Evolutionary conservation across 257 asterid species (phyloP), one percentile per base, ranked within the genome.

Genomic region (Leonotis leonurus): DNA sequence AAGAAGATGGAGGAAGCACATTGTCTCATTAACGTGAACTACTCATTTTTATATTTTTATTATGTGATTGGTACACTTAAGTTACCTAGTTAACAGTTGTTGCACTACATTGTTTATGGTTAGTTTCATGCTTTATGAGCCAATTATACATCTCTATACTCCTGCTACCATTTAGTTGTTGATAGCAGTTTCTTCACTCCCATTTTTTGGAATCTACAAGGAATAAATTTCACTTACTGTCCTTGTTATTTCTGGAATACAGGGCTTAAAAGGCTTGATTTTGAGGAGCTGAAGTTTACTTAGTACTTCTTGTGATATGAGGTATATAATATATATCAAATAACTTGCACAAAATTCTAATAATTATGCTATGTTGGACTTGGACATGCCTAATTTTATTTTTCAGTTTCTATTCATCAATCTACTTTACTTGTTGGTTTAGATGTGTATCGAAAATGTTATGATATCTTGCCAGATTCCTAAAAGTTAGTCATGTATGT

Each of bases 251-350:
- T 71, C 29, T 18, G 57, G 49, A 17, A 16, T 63, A 68, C 79
- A 93, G 97, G 71, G 89, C 94, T 93, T 49, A 93, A 93, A 70
- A 83, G 95, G 76, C 70, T 93, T 80, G 97, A 93, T 79, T 87
- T 89, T 70, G 74, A 81, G 18, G 97, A 85, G 67, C 25, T 87
- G 83, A 87, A 93, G 79, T 89, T 87, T 61, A 78, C 83, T 45
- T 75, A 89, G 44, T 89, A 89, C 69, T 87, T 93, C 75, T 27
- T 93, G 83, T 96, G 97, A 58, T 87, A 81, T 44, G 95, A 85
- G 97, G 99, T 89, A 49, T 41, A 49, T 53, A 36, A 8, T 24
- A n/a, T n/a, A n/a, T n/a, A 57, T 57, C 22, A 30, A 57, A 39
- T 56, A 10, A 30, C 39, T 30, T 25, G 13, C 30, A 36, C n/a